Conservation (phyloP, 2,329 filamentous ascomycete species). For the Diplodia intermedia region DNA sequence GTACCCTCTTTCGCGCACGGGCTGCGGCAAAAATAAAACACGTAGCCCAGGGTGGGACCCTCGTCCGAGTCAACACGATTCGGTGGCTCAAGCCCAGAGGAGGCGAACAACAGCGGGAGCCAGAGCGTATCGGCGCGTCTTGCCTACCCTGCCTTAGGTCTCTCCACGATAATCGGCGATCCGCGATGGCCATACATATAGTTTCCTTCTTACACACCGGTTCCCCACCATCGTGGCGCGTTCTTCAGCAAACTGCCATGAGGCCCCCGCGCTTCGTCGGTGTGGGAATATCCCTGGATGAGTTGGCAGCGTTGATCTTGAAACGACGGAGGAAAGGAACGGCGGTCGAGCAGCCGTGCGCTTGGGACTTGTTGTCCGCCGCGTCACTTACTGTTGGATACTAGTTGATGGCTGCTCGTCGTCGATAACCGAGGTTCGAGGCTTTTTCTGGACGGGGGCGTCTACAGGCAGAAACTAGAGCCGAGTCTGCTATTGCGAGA, state of each 20-base stretch:
- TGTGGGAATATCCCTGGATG: neutral
- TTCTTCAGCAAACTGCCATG: neutral
- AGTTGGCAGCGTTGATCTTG: neutral
- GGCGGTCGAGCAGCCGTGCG: neutral
- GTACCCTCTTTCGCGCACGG: neutral
- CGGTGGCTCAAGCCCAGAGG: neutral
- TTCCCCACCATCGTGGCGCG: neutral
- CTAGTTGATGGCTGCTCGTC: neutral
- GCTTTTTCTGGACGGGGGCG: neutral
- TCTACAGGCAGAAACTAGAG: neutral
- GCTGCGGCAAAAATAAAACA: neutral
- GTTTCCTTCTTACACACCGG: neutral
- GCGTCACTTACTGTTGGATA: neutral
- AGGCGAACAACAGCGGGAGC: neutral
- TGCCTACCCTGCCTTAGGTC: neutral
- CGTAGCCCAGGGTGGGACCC: slow-evolving; percentile 2
- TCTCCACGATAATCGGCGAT: slow-evolving; percentile 2
- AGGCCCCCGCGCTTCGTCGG: neutral
- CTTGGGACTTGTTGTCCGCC: neutral
- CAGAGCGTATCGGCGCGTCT: neutral
- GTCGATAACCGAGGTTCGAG: neutral
- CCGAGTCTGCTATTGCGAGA: neutral
- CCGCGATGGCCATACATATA: neutral
- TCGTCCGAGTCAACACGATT: neutral
- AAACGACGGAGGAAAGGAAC: neutral